Base-by-base conservation (phyloP, 306 rosid genomes). In the Acacia melanoxylon region DNA sequence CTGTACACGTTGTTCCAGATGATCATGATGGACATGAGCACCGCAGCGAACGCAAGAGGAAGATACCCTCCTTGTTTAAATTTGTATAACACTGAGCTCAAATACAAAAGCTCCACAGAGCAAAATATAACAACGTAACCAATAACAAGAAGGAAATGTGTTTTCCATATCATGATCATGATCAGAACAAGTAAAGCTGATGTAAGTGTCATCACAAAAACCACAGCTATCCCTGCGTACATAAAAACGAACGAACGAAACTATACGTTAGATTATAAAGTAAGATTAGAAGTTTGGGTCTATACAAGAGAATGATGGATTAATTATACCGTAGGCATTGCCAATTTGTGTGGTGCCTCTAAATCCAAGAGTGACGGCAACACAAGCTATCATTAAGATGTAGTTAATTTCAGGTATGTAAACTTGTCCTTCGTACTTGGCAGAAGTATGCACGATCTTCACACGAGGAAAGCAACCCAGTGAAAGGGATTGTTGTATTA, bases 81-180 rank as follows among this genome's bases (percentile, higher is more conserved):
- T 81, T 95, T 95, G 91, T 91, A 95, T 72, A 91, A 89, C 10
- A 90, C 94, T 13, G 97, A 90, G 81, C 92, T 95, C 19, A 93
- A 69, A 68, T 95, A 95, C 17, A 90, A 0, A 75, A 90, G 80
- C 80, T 95, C 98, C 61, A 90, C 85, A 8, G 85, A 76, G 42
- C 91, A 89, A 69, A 93, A 90, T 42, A 91, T 27, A 5, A 90
- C 33, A 75, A 88, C 80, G 24, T 91, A 94, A 37, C 65, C 29
- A 2, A 91, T 72, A 19, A 94, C 61, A 14, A 93, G 12, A 63
- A 91, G 63, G 7, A 93, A 75, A 83, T 88, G 80, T 6, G 88
- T 84, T 72, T 92, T 93, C 97, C 98, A 94, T 89, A 94, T 93
- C 97, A 95, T 79, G 29, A 86, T 77, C 97, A 95, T 95, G 86